These are phyloP conservation scores for Bertia moriformis DNA, from an alignment of 2,329 filamentous ascomycete species.

Conservation along the genomic window DNA sequence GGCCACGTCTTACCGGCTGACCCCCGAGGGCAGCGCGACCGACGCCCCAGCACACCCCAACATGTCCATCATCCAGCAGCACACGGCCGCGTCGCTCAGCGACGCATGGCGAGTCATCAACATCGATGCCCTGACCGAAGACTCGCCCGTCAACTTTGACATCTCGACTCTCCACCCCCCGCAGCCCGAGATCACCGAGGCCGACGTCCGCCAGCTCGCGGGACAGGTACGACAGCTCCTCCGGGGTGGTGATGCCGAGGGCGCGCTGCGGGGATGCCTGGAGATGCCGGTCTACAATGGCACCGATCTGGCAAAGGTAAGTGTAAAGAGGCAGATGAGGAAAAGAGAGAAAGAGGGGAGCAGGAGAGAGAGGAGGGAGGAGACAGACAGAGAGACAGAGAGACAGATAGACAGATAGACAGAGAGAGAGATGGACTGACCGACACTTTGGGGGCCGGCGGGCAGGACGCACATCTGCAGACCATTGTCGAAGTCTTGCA, in stretches of 20 bases:
- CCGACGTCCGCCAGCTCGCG: conserved; percentile 64
- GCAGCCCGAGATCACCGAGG: conserved; percentile 58
- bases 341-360: background rate
- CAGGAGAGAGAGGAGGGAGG: background rate
- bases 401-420: conserved; percentile 4
- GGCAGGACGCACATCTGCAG: conserved; percentile 71
- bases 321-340: background rate
- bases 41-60: conserved; percentile 3
- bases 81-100: conserved; percentile 41
- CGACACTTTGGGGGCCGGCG: conserved; percentile 7
- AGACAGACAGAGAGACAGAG: background rate
- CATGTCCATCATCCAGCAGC: conserved; percentile 57
- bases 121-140: conserved; percentile 79
- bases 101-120: conserved; percentile 79
- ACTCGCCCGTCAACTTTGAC: conserved; percentile 85
- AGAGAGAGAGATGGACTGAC: conserved; percentile 4
- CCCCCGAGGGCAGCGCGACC: no score
- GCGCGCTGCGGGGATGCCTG: conserved; percentile 68
- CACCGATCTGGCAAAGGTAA: conserved; percentile 42
- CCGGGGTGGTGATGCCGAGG: conserved; percentile 73
- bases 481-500: conserved; percentile 87
- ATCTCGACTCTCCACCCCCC: conserved; percentile 68
- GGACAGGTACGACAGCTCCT: conserved; percentile 77
- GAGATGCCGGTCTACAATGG: conserved; percentile 71
- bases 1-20: no score